Base-by-base conservation (phyloP, 2,329 filamentous ascomycete genomes). In the Neurospora sp. region DNA sequence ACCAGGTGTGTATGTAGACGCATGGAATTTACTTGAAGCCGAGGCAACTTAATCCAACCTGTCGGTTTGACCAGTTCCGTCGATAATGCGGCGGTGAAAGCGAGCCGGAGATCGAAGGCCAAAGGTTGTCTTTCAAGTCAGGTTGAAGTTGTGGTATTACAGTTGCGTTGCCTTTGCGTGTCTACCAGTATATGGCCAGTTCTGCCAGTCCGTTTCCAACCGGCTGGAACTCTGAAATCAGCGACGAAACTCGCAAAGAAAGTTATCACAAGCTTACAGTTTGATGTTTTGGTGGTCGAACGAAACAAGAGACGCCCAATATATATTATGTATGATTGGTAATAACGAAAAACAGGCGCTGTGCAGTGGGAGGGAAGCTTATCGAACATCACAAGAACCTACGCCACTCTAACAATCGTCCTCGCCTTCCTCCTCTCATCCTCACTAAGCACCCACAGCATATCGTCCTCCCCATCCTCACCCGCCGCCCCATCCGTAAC, bases 361-460 rank as follows among this genome's bases (percentile, higher is more conserved):
- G 39, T 67, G 13, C 52, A 15, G 23, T 33, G 15, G 23, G 15
- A 9, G 13, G 13, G 7, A 62, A 15, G 8, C 13, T 17, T 62
- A 33, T 62, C 13, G 23, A 28, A 28, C 23, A 62, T 17, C 23
- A 58, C 23, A 33, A 62, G 13, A 62, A 62, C 52, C 23, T 62
- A 62, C 28, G 52, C 52, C 23, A 62, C 74, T 72, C 76, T 80
- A 11, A 93, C 88, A 79, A 96, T 87, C 5, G 83, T 88, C 77
- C 93, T 87, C 10, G 92, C 92, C 76, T 88, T 87, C 73, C 84
- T 85, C 78, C 91, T 88, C 82, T 97, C 93, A 70, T 94, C 92
- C 58, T 85, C 85, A 71, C 85, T 90, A 73, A 94, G 76, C 66
- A 90, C 86, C 91, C 91, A 93, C 68, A 86, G 84, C 77, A 96